Percentiles rank a stretch among this genome's conserved stretches.
These are phyloP conservation scores for Phytophthora hibernalis DNA, from an alignment of 352 stramenopile genomes.

Conservation along the genomic window DNA sequence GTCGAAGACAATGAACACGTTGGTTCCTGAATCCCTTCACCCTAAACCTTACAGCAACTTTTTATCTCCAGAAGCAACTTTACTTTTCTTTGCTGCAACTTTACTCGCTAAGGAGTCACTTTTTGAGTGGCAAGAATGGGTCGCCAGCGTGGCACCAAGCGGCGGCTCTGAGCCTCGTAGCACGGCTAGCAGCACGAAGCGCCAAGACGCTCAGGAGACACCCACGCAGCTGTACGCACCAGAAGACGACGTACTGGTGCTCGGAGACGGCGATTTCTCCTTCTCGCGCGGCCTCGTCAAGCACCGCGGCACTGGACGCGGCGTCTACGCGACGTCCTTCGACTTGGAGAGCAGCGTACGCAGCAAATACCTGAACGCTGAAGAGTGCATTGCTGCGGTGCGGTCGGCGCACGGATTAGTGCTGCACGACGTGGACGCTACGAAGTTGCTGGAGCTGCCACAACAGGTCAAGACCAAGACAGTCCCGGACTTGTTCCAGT, in stretches of 20 bases:
- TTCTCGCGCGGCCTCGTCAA: conserved; percentile 76
- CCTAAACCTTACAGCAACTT: conserved; percentile 17
- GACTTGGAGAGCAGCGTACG: conserved; percentile 71
- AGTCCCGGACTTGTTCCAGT: conserved; percentile 72
- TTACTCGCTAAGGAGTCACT: no score
- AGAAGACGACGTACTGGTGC: conserved; percentile 69
- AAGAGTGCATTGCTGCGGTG: conserved; percentile 72
- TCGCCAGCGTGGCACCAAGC: conserved; percentile 48
- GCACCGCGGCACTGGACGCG: conserved; percentile 63
- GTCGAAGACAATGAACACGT: conserved; percentile 13
- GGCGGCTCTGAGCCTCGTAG: conserved; percentile 10
- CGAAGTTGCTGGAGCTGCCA: conserved; percentile 69
- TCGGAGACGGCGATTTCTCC: conserved; percentile 88
- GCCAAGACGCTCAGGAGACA: conserved; percentile 14
- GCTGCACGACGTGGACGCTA: conserved; percentile 86
- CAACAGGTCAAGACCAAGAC: conserved; percentile 31
- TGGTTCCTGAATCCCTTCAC: background rate
- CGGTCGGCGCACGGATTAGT: conserved; percentile 49
- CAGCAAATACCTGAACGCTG: conserved; percentile 82
- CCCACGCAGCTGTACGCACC: conserved; percentile 54
- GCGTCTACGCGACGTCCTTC: conserved; percentile 79
- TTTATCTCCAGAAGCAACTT: conserved; percentile 5
- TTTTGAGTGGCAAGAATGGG: conserved; percentile 46
- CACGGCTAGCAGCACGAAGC: conserved; percentile 36
- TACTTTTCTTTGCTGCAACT: background rate